Conservation (phyloP, 2,329 filamentous ascomycete species). For the Tympanopsis confertula region DNA sequence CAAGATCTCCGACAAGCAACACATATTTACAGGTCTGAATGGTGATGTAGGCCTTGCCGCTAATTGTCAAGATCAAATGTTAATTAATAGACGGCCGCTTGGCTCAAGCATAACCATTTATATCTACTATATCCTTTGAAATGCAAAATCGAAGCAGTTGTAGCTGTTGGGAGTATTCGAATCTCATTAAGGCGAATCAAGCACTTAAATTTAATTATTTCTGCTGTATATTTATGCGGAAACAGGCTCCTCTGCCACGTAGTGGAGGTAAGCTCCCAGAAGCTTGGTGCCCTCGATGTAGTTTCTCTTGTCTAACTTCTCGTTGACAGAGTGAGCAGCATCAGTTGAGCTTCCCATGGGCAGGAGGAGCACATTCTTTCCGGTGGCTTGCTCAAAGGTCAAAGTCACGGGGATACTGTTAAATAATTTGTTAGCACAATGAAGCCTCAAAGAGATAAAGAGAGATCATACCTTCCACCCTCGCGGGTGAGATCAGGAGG, state of each 20-base stretch:
- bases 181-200: too few species aligned
- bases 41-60: too few species aligned
- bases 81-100: too few species aligned
- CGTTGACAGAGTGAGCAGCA: conserved; percentile 93
- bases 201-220: too few species aligned
- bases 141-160: too few species aligned
- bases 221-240: too few species aligned
- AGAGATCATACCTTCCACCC: conserved; percentile 61
- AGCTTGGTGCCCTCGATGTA: conserved; percentile 98
- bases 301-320: conserved; percentile 93
- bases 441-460: not conserved
- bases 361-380: conserved; percentile 90
- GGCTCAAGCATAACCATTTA: too few species aligned
- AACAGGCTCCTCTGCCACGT: conserved; percentile 78
- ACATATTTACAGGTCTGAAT: too few species aligned
- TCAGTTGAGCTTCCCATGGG: conserved; percentile 98
- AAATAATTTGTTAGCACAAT: conserved; percentile 1
- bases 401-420: conserved; percentile 85
- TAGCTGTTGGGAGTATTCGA: too few species aligned
- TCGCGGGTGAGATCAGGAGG: conserved; percentile 92
- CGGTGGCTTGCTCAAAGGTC: conserved; percentile 93
- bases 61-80: too few species aligned
- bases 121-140: too few species aligned
- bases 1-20: too few species aligned
- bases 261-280: conserved; percentile 87